Percentiles rank a stretch among this genome's conserved stretches.
phyloP scores from a whole-genome alignment of 139 green algal genomes.

The Chlorella vulgaris region DNA sequence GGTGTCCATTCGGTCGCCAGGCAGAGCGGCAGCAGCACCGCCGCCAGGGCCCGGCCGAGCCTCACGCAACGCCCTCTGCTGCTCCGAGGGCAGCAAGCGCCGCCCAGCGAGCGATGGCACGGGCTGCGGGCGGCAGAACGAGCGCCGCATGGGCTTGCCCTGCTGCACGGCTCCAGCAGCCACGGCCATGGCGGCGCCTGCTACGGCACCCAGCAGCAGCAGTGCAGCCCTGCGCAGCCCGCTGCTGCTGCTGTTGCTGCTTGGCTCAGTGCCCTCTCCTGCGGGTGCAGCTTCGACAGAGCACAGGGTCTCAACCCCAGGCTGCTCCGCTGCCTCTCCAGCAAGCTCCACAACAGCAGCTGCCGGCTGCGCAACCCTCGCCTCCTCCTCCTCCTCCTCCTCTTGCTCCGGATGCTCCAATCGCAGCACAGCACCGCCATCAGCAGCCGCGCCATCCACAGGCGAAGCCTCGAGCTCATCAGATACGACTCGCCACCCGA shows the following conservation, averaged over 20 bases:
- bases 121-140: not conserved
- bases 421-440: not conserved
- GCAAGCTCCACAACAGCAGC: not conserved
- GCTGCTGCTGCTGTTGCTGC: not conserved
- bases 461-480: not conserved
- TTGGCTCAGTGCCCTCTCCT: not conserved
- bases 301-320: not conserved
- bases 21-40: too few relatives aligned
- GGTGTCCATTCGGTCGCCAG: too few relatives aligned
- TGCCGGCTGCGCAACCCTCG: not conserved
- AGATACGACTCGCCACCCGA: too few relatives aligned
- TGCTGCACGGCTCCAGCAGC: conserved; percentile 7
- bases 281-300: not conserved
- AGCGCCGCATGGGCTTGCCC: not conserved
- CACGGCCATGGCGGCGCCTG: not conserved
- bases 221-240: not conserved
- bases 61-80: not conserved
- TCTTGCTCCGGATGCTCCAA: not conserved
- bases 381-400: not conserved
- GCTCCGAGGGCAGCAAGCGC: not conserved
- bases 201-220: not conserved
- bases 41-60: not conserved
- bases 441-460: not conserved
- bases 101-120: not conserved
- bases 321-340: not conserved